Base-by-base conservation (phyloP, 495 filamentous ascomycete species). In the Elasticomyces elasticus region DNA sequence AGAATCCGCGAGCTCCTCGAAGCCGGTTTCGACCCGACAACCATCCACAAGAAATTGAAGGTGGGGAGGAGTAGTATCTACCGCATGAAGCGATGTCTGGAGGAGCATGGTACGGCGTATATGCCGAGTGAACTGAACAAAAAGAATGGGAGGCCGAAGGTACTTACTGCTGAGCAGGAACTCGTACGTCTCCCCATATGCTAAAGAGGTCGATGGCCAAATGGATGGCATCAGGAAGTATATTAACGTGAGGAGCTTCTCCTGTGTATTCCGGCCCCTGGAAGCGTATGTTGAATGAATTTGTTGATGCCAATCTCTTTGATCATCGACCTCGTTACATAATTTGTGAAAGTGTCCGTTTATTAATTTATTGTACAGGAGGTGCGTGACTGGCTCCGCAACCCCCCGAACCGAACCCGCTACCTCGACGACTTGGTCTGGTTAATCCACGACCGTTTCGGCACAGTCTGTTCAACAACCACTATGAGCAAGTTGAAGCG, bases 1-100 rank as follows among this genome's bases (percentile, higher is more conserved):
- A 53, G 51, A 26, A 61, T 61, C 48, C 40, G 24, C n/a, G 58
- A 61, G 54, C 35, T 61, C 41, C 58, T 61, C 19, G 54, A 61
- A 27, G 58, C 58, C 6, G 58, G 58, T 43, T 56, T 61, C 54
- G 58, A 61, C 45, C 58, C 58, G 13, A 61, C 58, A n/a, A 61
- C 58, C 19, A 61, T 61, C 25, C 58, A 61, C 31, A 28, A 54
- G 1, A 33, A 47, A 19, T 49, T 61, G 4, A 61, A 61, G 43
- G 58, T 61, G 10, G 58, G 58, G 12, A 37, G 58, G 15, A 57
- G 54, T 24, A 33, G 23, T 7, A 57, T 61, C 41, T 61, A 61
- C 50, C 58, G 58, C 54, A 61, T 61, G 58, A 56, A 57, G 30
- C 54, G 58, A 41, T 57, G 54, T 33, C 27, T 61, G 28, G 41